These are phyloP conservation scores for Gentiana macrophylla DNA, from an alignment of 257 asterid species.

Conservation along the genomic window DNA sequence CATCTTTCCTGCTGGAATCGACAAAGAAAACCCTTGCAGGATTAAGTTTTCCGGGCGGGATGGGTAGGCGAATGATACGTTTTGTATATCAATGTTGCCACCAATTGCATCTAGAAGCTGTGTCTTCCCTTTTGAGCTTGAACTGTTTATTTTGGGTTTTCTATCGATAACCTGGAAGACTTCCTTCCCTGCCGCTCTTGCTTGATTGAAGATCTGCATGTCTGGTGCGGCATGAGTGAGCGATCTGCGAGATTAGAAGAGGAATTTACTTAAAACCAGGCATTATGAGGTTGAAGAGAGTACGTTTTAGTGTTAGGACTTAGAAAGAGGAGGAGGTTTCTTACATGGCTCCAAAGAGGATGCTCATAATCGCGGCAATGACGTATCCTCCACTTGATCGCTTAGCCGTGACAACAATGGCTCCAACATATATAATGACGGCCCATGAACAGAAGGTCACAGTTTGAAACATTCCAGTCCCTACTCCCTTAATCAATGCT, in stretches of 20 bases:
- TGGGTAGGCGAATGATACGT: slow-evolving; percentile 64
- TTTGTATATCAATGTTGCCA: slow-evolving; percentile 44
- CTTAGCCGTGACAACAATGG: slow-evolving; percentile 47
- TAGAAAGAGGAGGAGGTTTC: slow-evolving; percentile 11
- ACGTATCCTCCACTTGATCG: slow-evolving; percentile 67
- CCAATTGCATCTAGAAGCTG: slow-evolving; percentile 20
- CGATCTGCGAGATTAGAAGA: slow-evolving; percentile 36
- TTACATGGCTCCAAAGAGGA: slow-evolving; percentile 86
- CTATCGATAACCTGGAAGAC: slow-evolving; percentile 56
- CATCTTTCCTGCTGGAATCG: slow-evolving; percentile 75
- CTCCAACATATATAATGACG: slow-evolving; percentile 82
- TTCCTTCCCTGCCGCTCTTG: slow-evolving; percentile 77
- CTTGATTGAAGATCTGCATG: slow-evolving; percentile 77
- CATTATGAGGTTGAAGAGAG: too few species aligned
- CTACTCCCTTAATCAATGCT: slow-evolving; percentile 67
- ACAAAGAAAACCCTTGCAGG: slow-evolving; percentile 64
- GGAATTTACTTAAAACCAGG: too few species aligned
- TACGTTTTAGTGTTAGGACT: neutral
- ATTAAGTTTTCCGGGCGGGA: slow-evolving; percentile 44
- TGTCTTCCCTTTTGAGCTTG: slow-evolving; percentile 26
- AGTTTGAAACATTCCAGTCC: slow-evolving; percentile 64
- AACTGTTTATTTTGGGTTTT: slow-evolving; percentile 41
- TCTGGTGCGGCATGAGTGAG: slow-evolving; percentile 87
- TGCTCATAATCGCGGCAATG: slow-evolving; percentile 87
- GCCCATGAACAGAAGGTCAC: slow-evolving; percentile 80